Conservation (phyloP, 2,329 filamentous ascomycete species). For the Bisporella sp. region DNA sequence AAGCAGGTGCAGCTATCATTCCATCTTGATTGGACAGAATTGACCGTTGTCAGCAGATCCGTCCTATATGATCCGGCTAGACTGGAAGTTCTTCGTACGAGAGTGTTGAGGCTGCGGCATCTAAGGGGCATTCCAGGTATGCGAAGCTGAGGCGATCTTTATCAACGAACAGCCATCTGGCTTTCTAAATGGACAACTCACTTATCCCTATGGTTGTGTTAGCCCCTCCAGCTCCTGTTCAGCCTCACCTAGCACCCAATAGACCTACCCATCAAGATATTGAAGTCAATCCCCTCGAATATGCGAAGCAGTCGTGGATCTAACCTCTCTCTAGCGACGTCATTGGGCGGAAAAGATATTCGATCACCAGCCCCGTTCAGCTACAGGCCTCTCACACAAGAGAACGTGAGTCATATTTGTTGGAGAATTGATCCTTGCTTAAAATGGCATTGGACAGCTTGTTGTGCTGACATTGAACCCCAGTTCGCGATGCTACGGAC, state of each 20-base stretch:
- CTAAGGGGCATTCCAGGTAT: conserved; percentile 41
- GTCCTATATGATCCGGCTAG: conserved; percentile 49
- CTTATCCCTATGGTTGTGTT: conserved; percentile 13
- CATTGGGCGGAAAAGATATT: conserved; percentile 60
- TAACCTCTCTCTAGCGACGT: conserved; percentile 30
- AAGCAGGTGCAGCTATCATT: conserved; percentile 34
- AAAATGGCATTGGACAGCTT: too few relatives aligned
- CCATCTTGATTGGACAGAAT: conserved; percentile 12
- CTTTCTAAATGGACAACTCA: conserved; percentile 11
- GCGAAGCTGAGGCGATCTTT: conserved; percentile 1
- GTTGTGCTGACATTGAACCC: conserved; percentile 6
- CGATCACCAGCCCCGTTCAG: conserved; percentile 41
- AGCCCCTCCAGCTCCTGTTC: conserved; percentile 16
- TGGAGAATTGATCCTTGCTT: too few relatives aligned
- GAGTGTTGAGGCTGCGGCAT: conserved; percentile 45
- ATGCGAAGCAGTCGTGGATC: neutral
- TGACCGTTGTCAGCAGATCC: conserved; percentile 31
- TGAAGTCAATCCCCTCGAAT: conserved; percentile 16
- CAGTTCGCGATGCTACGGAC: conserved; percentile 42
- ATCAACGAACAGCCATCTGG: neutral
- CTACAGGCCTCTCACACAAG: conserved; percentile 40
- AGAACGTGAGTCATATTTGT: conserved; percentile 25
- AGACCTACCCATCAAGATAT: conserved; percentile 14
- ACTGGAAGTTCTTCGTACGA: conserved; percentile 41
- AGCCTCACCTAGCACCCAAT: conserved; percentile 13